Conservation (phyloP, 2,329 filamentous ascomycete genomes). For the Talaromyces sp. region DNA sequence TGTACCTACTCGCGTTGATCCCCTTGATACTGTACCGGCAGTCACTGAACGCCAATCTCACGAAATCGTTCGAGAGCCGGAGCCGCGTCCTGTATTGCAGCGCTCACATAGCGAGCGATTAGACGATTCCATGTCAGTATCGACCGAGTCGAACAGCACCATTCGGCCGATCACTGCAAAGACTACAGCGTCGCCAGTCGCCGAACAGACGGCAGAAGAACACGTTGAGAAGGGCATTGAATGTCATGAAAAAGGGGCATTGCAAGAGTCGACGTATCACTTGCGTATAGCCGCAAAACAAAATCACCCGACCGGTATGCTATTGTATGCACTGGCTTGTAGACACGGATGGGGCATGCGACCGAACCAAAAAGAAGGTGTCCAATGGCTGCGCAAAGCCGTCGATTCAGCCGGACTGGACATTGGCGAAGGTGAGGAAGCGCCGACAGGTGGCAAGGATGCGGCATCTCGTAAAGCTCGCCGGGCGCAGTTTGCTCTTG, state of each 20-base stretch:
- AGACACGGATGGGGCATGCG: conserved; percentile 98
- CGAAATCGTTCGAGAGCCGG: conserved; percentile 9
- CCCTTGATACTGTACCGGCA: conserved; percentile 11
- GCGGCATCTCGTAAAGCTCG: conserved; percentile 72
- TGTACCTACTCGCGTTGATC: conserved; percentile 16
- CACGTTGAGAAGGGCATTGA: conserved; percentile 88
- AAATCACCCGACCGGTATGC: conserved; percentile 88
- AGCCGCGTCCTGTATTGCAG: conserved; percentile 20
- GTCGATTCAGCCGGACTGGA: conserved; percentile 79
- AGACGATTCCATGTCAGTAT: conserved; percentile 50
- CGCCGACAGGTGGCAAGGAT: conserved; percentile 50
- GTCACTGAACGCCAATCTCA: conserved; percentile 13
- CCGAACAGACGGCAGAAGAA: conserved; percentile 60
- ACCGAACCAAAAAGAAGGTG: conserved; percentile 81
- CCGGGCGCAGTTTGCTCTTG: conserved; percentile 89
- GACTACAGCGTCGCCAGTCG: conserved; percentile 24
- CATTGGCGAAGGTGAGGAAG: conserved; percentile 69
- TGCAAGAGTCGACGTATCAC: conserved; percentile 95
- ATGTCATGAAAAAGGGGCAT: conserved; percentile 78
- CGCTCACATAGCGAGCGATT: conserved; percentile 24
- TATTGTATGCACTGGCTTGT: conserved; percentile 90
- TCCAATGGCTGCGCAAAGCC: conserved; percentile 87
- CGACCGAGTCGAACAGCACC: conserved; percentile 64
- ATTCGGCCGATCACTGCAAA: conserved; percentile 37
- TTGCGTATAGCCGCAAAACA: conserved; percentile 82